A percentile compares a stretch with the other conserved stretches of the same genome.
phyloP scores from a whole-genome alignment of 768 basidiomycete species.

The Boletales sp. region DNA sequence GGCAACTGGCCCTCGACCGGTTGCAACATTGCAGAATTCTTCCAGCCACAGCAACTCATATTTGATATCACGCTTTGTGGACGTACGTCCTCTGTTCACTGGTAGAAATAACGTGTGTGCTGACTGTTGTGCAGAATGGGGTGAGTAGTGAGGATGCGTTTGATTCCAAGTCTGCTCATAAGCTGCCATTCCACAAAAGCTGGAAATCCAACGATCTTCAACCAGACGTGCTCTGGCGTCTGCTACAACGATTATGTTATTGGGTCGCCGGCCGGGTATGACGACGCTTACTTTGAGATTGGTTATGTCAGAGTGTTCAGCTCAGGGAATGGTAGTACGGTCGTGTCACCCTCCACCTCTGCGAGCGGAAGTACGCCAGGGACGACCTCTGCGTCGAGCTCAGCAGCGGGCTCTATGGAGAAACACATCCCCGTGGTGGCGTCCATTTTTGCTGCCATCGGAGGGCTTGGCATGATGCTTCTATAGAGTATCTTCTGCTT shows the following conservation, averaged over 20 bases:
- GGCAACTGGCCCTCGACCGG: slow-evolving; percentile 61
- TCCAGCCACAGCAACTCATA: slow-evolving; percentile 62
- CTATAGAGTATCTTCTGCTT: background rate
- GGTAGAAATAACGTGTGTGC: slow-evolving; percentile 11
- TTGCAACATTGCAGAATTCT: slow-evolving; percentile 53
- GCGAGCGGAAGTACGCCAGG: slow-evolving; percentile 13
- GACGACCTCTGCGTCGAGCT: slow-evolving; percentile 10
- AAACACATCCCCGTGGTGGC: slow-evolving; percentile 5
- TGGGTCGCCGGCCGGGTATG: slow-evolving; percentile 56
- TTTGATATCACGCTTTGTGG: slow-evolving; percentile 75
- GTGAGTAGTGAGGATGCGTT: slow-evolving; percentile 16
- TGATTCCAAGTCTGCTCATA: slow-evolving; percentile 4
- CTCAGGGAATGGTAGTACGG: slow-evolving; percentile 26
- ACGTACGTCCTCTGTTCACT: slow-evolving; percentile 33
- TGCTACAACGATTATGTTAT: slow-evolving; percentile 73
- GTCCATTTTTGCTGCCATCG: slow-evolving; percentile 8
- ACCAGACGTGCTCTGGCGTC: slow-evolving; percentile 57
- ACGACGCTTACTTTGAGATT: slow-evolving; percentile 72
- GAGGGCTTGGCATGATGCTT: slow-evolving; percentile 16
- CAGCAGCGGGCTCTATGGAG: slow-evolving; percentile 1
- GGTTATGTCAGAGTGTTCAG: slow-evolving; percentile 53
- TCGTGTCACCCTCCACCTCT: slow-evolving; percentile 21
- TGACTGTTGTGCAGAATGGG: slow-evolving; percentile 27
- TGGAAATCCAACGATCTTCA: slow-evolving; percentile 48
- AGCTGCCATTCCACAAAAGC: slow-evolving; percentile 37